A percentile compares a stretch with the other conserved stretches of the same genome.
Evolutionary conservation across 2,329 filamentous ascomycete genomes (phyloP).

Genomic region (Fusarium verticillioides): DNA sequence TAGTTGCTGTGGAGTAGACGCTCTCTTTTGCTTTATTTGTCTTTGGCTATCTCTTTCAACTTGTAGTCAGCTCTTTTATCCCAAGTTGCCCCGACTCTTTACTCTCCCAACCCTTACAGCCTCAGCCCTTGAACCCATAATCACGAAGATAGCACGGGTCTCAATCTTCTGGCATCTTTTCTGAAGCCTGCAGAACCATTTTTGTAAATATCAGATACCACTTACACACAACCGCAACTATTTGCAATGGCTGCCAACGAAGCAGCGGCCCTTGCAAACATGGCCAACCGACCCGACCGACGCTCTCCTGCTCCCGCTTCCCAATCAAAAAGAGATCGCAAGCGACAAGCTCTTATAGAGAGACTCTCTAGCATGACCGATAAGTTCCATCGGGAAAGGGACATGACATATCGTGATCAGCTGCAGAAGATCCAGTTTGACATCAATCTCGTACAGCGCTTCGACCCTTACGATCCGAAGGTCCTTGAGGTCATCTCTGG

Average conservation of each 20-base stretch:
- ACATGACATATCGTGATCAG: constrained; percentile 87
- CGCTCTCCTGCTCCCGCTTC: constrained; percentile 53
- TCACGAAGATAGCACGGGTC: constrained; percentile 8
- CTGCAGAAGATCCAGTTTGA: constrained; percentile 92
- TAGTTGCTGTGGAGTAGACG: neutral
- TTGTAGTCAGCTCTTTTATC: constrained; percentile 20
- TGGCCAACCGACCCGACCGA: constrained; percentile 50
- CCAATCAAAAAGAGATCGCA: constrained; percentile 90
- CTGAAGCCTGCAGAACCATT: neutral
- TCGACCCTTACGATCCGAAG: constrained; percentile 80
- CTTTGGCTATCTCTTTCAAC: constrained; percentile 6
- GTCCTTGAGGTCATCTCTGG: constrained; percentile 78
- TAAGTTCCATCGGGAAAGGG: constrained; percentile 82
- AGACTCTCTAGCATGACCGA: constrained; percentile 80
- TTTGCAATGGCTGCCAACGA: constrained; percentile 55
- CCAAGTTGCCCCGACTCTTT: constrained; percentile 19
- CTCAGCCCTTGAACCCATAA: constrained; percentile 1
- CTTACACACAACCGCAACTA: constrained; percentile 1
- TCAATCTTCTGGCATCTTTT: neutral
- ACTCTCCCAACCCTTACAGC: constrained; percentile 22
- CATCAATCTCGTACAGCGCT: constrained; percentile 84
- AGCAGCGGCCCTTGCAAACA: constrained; percentile 47
- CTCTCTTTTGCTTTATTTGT: neutral
- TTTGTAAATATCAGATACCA: neutral
- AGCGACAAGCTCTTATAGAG: constrained; percentile 83